Conservation (phyloP, 2,329 filamentous ascomycete genomes). For the Fusarium cicatricum region DNA sequence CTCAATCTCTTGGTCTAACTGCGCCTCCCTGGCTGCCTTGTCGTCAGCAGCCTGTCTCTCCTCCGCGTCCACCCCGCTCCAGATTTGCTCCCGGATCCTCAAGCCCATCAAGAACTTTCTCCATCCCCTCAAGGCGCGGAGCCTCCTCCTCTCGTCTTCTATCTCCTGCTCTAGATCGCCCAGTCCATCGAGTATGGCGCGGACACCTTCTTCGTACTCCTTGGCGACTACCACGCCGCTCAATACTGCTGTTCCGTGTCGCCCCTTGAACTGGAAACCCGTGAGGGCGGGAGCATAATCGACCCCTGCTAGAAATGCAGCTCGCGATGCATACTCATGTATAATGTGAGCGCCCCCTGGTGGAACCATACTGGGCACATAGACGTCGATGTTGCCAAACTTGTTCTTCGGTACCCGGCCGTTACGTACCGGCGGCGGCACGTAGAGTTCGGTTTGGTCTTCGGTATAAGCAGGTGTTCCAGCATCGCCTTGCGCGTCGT, state of each 20-base stretch:
- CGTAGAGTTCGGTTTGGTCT: constrained; percentile 76
- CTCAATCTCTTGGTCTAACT: constrained; percentile 47
- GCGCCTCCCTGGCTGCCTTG: constrained; percentile 48
- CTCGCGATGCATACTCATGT: constrained; percentile 68
- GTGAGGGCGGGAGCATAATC: constrained; percentile 92
- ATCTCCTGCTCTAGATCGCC: constrained; percentile 70
- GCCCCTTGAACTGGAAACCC: constrained; percentile 87
- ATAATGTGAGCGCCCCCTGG: constrained; percentile 78
- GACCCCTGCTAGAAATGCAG: constrained; percentile 78
- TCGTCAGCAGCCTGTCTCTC: constrained; percentile 53
- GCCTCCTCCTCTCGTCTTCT: constrained; percentile 74
- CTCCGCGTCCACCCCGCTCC: constrained; percentile 61
- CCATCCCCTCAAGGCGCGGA: constrained; percentile 74
- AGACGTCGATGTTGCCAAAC: constrained; percentile 94
- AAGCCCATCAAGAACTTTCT: constrained; percentile 77
- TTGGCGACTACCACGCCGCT: constrained; percentile 79
- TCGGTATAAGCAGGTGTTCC: constrained; percentile 67
- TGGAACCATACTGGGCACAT: constrained; percentile 91
- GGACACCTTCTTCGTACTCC: constrained; percentile 76
- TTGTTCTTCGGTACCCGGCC: constrained; percentile 87
- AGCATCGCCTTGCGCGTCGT: constrained; percentile 43
- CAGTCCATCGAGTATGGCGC: constrained; percentile 73
- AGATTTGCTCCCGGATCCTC: constrained; percentile 78
- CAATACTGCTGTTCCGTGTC: constrained; percentile 84
- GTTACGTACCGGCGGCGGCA: constrained; percentile 76